Base-by-base conservation (phyloP, 2,329 filamentous ascomycete genomes). In the Xylariaceae sp. region DNA sequence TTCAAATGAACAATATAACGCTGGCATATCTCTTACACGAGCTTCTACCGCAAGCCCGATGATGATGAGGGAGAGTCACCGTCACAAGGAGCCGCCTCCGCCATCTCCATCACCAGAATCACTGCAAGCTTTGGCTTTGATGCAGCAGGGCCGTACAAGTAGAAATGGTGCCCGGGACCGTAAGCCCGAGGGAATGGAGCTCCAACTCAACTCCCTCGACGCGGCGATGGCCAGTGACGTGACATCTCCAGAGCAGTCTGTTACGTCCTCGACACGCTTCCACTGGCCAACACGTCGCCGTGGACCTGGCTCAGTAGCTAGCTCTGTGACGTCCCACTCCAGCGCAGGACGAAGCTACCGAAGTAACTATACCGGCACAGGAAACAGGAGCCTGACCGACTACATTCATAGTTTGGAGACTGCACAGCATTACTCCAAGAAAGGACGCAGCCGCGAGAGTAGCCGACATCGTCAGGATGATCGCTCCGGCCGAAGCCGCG, bases 321-420 rank as follows among this genome's bases (percentile, higher is more conserved):
- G 84, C 64, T 85, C 84, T 4, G 76, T 83, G 26, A 84, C 83
- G 1, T 86, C 84, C 19, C 76, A 75, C 26, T 85, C 82, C 0
- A 84, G 81, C 50, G 75, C 79, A 37, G 70, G 69, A 16, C 76
- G 79, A 55, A 81, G 79, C 65, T 69, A 83, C 61, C 78, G 86
- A 50, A 81, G 80, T 53, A 81, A 76, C 73, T 45, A 78, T 14
- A 49, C 45, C 7, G 60, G 57, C 72, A 82, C 40, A 41, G 60
- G 53, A 28, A 63, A 81, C 36, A 84, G 87, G 60, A 91, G 86
- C 62, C 83, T 91, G 31, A 90, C 96, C 65, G 87, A 93, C 62
- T 96, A 95, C 69, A 93, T 96, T 62, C 91, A 87, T 74, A 95
- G 91, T 70, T 76, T 96, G 1, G 92, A 96, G 29, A 84, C 91